Conservation (phyloP, 768 basidiomycete species). For the Phaeolepiota aurea region DNA sequence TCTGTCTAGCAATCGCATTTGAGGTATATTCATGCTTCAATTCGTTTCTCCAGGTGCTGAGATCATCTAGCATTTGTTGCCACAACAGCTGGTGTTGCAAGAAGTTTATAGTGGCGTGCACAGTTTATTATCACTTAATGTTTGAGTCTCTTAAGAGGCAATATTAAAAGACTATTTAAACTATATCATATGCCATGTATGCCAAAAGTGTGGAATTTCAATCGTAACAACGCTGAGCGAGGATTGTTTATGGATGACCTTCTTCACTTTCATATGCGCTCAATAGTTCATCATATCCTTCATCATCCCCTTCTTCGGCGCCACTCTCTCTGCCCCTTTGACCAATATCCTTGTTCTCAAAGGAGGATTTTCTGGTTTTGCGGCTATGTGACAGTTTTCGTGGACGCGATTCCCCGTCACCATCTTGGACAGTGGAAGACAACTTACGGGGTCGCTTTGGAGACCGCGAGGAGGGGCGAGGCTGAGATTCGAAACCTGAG, state of each 20-base stretch:
- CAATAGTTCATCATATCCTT: conserved; percentile 67
- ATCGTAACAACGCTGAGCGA: too few relatives aligned
- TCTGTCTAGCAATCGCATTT: conserved; percentile 46
- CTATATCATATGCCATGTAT: too few relatives aligned
- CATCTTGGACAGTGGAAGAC: conserved; percentile 26
- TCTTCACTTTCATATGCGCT: conserved; percentile 82
- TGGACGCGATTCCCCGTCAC: conserved; percentile 20
- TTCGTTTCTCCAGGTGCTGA: conserved; percentile 1
- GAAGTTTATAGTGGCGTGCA: conserved; percentile 57
- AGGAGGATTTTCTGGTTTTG: conserved; percentile 39
- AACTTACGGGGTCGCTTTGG: conserved; percentile 29
- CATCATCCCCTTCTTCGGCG: conserved; percentile 73
- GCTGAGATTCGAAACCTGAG: conserved; percentile 32
- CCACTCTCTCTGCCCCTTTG: conserved; percentile 46
- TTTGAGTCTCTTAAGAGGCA: too few relatives aligned
- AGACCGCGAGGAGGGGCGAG: conserved; percentile 18
- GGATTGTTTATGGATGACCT: too few relatives aligned
- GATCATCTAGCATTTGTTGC: conserved; percentile 48
- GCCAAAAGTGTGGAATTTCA: too few relatives aligned
- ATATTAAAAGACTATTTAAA: too few relatives aligned
- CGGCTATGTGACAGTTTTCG: conserved; percentile 37
- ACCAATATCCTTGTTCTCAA: conserved; percentile 27
- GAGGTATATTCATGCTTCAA: conserved; percentile 39
- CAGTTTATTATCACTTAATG: conserved; percentile 23
- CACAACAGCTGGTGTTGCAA: conserved; percentile 51